phyloP scores from a whole-genome alignment of 106 monocot genomes.

The Xerophyta viscosa region DNA sequence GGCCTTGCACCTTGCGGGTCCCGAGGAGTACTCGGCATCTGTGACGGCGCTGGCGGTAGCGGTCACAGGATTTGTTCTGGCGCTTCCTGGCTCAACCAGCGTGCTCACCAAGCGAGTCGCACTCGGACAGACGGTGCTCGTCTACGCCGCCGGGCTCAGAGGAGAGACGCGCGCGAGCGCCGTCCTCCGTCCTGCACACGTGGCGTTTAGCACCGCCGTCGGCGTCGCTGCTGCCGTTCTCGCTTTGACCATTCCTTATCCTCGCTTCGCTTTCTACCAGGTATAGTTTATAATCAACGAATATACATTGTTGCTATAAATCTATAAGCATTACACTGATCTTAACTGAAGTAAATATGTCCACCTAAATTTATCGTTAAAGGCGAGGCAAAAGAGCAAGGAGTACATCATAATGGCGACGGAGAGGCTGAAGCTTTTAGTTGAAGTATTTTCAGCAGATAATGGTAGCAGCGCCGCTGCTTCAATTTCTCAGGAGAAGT shows the following conservation, averaged over 20 bases:
- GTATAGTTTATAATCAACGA: no score
- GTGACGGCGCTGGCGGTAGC: conserved; percentile 24
- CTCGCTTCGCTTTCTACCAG: conserved; percentile 38
- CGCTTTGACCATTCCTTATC: conserved; percentile 47
- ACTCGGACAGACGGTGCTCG: conserved; percentile 53
- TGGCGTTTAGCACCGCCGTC: conserved; percentile 36
- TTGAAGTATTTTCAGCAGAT: conserved; percentile 38
- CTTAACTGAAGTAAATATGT: no score
- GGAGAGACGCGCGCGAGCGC: background rate
- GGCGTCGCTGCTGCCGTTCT: conserved; percentile 45
- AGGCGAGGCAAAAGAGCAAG: conserved; percentile 30
- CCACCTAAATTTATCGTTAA: conserved; percentile 14
- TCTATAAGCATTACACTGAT: no score
- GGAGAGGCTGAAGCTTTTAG: conserved; percentile 38
- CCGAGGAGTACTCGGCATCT: conserved; percentile 10
- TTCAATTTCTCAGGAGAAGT: conserved; percentile 26
- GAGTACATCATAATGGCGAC: conserved; percentile 22
- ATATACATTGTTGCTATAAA: background rate
- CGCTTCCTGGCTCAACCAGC: conserved; percentile 15
- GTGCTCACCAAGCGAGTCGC: conserved; percentile 41
- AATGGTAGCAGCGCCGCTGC: conserved; percentile 19
- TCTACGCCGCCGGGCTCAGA: conserved; percentile 28
- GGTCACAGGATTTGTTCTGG: conserved; percentile 31
- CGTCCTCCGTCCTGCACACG: conserved; percentile 24
- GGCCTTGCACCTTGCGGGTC: conserved; percentile 19